Conservation (phyloP, 2,329 filamentous ascomycete species). For the Ophiostoma triangulosporum region DNA sequence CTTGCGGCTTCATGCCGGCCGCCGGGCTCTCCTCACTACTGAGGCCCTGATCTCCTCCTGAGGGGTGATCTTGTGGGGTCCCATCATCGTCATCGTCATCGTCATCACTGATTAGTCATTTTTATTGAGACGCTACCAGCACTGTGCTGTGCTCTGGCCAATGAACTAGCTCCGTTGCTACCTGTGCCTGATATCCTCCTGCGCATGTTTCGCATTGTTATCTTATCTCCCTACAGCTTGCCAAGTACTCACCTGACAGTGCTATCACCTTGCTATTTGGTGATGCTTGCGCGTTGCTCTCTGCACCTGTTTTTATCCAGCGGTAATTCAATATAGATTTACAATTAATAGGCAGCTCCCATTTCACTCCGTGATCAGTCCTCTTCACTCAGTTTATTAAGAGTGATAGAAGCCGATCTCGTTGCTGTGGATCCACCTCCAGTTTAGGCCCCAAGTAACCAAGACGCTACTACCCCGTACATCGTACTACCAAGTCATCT, state of each 20-base stretch:
- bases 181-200: background rate
- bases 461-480: background rate
- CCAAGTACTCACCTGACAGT: background rate
- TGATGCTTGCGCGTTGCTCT: no score
- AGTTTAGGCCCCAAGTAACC: background rate
- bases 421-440: constrained; percentile 7
- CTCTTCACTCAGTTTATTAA: no score
- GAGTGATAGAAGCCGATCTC: background rate
- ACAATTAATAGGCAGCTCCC: background rate
- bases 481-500: constrained; percentile 2
- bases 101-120: background rate
- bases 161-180: background rate
- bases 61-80: background rate
- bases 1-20: no score
- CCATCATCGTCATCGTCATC: background rate
- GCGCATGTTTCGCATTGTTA: background rate
- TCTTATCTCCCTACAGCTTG: background rate
- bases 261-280: no score
- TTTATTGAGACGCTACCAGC: background rate
- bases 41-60: no score
- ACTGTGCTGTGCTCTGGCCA: background rate
- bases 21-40: no score
- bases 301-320: no score
- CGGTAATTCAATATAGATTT: background rate
- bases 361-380: no score